A percentile compares a stretch with the other conserved stretches of the same genome.
Evolutionary conservation across 2,329 filamentous ascomycete genomes (phyloP).

Genomic region (Dactylellina cionopaga): DNA sequence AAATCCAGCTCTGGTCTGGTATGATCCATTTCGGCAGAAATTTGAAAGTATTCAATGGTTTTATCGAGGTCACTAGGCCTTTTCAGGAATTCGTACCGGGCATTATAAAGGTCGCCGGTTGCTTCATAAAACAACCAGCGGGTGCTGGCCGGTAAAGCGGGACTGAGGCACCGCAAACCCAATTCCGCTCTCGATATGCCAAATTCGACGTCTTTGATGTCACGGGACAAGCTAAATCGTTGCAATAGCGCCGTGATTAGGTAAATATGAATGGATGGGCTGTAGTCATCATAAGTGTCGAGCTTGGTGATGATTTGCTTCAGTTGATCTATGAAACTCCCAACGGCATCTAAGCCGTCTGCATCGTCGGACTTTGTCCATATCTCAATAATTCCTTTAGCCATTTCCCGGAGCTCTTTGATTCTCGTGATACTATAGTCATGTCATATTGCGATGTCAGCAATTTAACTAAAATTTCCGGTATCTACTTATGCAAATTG

Average conservation of each 20-base stretch:
- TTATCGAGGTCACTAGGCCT: not conserved
- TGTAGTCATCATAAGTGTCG: not conserved
- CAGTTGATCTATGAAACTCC: not conserved
- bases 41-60: not conserved
- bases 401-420: not conserved
- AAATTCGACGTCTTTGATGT: not conserved
- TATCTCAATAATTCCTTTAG: not conserved
- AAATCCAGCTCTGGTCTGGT: not conserved
- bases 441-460: not conserved
- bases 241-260: not conserved
- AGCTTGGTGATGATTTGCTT: not conserved
- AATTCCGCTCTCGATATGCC: not conserved
- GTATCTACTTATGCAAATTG: no score
- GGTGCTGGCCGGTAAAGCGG: not conserved
- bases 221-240: not conserved
- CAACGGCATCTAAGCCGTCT: not conserved
- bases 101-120: not conserved
- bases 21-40: not conserved
- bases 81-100: not conserved
- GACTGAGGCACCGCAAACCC: not conserved
- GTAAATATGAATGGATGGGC: not conserved
- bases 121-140: not conserved
- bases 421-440: not conserved
- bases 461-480: no score
- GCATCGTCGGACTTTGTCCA: not conserved